Conservation (phyloP, 768 basidiomycete genomes). For the Tylopilus felleus region DNA sequence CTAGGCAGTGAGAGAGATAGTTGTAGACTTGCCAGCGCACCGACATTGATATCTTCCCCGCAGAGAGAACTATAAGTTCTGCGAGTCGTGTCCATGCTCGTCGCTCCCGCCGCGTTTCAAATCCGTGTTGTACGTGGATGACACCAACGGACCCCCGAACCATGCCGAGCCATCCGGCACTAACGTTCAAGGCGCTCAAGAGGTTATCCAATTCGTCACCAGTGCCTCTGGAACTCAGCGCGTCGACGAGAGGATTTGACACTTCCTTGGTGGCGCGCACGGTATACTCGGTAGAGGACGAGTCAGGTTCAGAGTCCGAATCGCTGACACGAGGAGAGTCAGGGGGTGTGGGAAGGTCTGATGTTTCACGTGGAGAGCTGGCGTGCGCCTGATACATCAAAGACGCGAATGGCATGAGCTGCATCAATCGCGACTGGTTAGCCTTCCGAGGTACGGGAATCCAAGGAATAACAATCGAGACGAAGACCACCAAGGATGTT, state of each 20-base stretch:
- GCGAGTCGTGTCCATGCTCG: slow-evolving; percentile 51
- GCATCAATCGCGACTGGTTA: slow-evolving; percentile 23
- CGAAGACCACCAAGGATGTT: slow-evolving; percentile 61
- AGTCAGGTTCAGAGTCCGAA: slow-evolving; percentile 27
- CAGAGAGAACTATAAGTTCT: slow-evolving; percentile 42
- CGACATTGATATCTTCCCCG: slow-evolving; percentile 21
- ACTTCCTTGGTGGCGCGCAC: slow-evolving; percentile 17
- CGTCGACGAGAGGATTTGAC: slow-evolving; percentile 21
- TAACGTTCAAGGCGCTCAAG: slow-evolving; percentile 38
- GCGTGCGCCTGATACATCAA: slow-evolving; percentile 5
- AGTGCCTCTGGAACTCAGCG: slow-evolving; percentile 36
- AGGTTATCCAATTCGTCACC: slow-evolving; percentile 38
- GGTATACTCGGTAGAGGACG: slow-evolving; percentile 28
- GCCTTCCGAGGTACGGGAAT: slow-evolving; percentile 30
- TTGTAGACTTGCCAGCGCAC: slow-evolving; percentile 56
- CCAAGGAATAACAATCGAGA: slow-evolving; percentile 52
- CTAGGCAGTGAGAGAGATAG: slow-evolving; percentile 37
- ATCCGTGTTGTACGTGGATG: not conserved
- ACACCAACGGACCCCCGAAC: slow-evolving; percentile 25
- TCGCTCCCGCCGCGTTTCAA: slow-evolving; percentile 37
- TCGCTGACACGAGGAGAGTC: slow-evolving; percentile 25
- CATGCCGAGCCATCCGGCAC: slow-evolving; percentile 36
- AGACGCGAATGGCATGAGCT: slow-evolving; percentile 26
- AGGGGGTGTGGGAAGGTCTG: slow-evolving; percentile 29
- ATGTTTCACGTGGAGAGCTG: not conserved